These are phyloP conservation scores for Dichotomopilus funicola DNA, from an alignment of 2,329 filamentous ascomycete genomes.

Conservation along the genomic window DNA sequence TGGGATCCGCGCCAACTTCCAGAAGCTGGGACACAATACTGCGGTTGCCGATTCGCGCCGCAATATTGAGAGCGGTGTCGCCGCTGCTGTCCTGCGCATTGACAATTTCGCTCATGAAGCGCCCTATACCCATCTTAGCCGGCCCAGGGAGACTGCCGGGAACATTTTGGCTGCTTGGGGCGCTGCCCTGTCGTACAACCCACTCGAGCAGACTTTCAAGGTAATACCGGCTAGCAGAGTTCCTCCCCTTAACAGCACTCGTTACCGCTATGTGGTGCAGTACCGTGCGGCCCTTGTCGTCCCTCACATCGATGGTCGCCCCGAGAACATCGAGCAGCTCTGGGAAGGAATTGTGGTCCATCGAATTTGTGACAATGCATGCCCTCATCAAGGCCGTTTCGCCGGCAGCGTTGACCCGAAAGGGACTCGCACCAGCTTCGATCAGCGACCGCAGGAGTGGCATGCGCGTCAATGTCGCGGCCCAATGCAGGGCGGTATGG, in stretches of 20 bases:
- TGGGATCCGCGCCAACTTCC: conserved; percentile 90
- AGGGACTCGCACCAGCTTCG: conserved; percentile 76
- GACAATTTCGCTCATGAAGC: conserved; percentile 95
- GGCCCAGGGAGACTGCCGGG: conserved; percentile 24
- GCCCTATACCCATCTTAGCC: conserved; percentile 75
- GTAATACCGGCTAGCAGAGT: conserved; percentile 89
- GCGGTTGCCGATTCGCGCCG: conserved; percentile 83
- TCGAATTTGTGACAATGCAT: conserved; percentile 87
- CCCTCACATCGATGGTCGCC: conserved; percentile 81
- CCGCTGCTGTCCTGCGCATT: conserved; percentile 91
- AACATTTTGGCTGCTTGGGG: conserved; percentile 36
- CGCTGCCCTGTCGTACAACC: conserved; percentile 72
- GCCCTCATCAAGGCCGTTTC: conserved; percentile 92
- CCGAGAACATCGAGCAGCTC: conserved; percentile 85
- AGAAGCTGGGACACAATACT: conserved; percentile 96
- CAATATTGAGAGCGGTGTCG: conserved; percentile 91
- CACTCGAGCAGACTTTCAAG: conserved; percentile 91
- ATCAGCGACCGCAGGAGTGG: conserved; percentile 76
- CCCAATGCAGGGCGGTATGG: conserved; percentile 93
- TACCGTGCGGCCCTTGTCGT: conserved; percentile 84
- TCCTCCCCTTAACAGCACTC: conserved; percentile 89
- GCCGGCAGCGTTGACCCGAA: conserved; percentile 78
- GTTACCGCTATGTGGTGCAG: conserved; percentile 95
- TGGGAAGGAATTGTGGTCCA: conserved; percentile 84
- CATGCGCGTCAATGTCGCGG: conserved; percentile 82